Evolutionary conservation across 1,284 basidiomycete genomes (phyloP), one percentile per base, ranked within the genome.

Genomic region (Melampsora abietis-canadensis): DNA sequence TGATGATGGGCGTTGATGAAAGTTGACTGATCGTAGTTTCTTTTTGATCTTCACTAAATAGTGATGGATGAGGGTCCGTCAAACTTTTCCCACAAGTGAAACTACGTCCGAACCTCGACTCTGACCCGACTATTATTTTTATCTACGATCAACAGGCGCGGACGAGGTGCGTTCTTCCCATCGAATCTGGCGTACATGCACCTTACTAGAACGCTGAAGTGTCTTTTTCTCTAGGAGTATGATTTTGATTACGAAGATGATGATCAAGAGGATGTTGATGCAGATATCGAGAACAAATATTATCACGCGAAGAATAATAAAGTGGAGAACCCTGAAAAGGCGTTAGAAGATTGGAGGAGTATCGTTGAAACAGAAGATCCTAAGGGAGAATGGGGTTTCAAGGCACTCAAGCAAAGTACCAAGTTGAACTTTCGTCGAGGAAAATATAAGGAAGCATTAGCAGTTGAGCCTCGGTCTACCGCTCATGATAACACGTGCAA

Each of bases 311-410:
- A 98, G 82, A 88, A 88, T 54, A 89, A 93, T 83, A 97, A 97
- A 81, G 92, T 93, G 77, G 92, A 95, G 78, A 89, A 91, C 77
- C 90, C 93, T 17, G 90, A 94, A 79, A 90, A 87, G 61, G 94
- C 95, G 0, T 81, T 98, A 77, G 89, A 89, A 78, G 92, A 93
- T 70, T 94, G 97, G 81, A 86, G 87, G 68, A 86, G 86, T 24
- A 95, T 98, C 73, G 90, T 96, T 0, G 89, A 94, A 62, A 88
- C 90, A 76, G 93, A 98, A 81, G 85, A 88, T 37, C 90, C 93
- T 80, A 92, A 92, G 82, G 92, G 93, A 27, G 94, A 98, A 80
- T 98, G 93, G 93, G 96, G 95, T 0, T 99, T 99, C 87, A 99
- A 99, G 82, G 92, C 94, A 6, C 86, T 98, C 73, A 99, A 99